Base-by-base conservation (phyloP, 2,329 filamentous ascomycete genomes). In the Neofusicoccum umdonicola region DNA sequence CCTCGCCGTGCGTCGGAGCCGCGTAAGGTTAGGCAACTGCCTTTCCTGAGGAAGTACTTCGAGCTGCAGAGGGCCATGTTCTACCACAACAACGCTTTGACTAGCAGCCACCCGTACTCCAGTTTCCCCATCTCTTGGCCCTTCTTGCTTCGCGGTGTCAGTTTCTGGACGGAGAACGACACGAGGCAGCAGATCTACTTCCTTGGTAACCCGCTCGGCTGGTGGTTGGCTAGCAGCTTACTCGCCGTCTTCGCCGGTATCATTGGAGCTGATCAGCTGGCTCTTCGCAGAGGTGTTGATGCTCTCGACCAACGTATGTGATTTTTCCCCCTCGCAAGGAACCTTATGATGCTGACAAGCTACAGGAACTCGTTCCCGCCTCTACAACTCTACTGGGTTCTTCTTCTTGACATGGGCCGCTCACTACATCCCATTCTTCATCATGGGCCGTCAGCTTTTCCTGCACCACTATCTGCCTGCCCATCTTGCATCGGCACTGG, bases 361-460 rank as follows among this genome's bases (percentile, higher is more conserved):
- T 44, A 56, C 74, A 90, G 93, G 93, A 69, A 93, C 95, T 35
- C 93, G 95, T 69, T 93, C 91, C 27, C 93, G 93, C 68, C 85
- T 99, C 57, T 99, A 99, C 82, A 98, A 98, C 84, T 97, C 93
- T 63, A 98, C 95, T 0, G 95, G 95, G 27, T 99, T 99, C 86
- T 96, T 99, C 83, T 98, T 97, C 87, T 87, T 99, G 65, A 92
- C 93, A 64, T 99, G 95, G 95, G 93, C 92, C 13, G 94, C 93
- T 2, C 95, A 99, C 78, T 99, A 97, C 83, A 88, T 97, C 78
- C 94, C 94, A 61, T 99, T 99, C 84, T 99, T 88, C 82, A 87
- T 97, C 68, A 99, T 99, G 94, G 94, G 94, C 65, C 93, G 94
- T 71, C 94, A 99, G 78, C 88, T 97, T 69, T 99, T 99, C 88